Conservation (phyloP, 371 early-diverging fungal species). For the Zopfochytrium polystomum region DNA sequence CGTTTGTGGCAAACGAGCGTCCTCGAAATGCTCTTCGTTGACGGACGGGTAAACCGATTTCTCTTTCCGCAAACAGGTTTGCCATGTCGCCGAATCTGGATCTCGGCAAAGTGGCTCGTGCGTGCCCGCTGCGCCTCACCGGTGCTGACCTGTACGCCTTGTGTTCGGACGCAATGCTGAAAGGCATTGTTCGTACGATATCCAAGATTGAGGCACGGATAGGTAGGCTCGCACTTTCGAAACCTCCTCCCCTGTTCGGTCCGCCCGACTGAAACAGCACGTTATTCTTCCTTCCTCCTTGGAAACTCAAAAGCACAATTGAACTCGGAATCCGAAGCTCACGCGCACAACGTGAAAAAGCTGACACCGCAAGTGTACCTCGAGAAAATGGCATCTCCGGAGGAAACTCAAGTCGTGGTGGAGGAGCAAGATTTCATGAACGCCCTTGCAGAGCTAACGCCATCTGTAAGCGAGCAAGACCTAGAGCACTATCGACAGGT, state of each 20-base stretch:
- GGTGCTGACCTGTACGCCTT: conserved; percentile 98
- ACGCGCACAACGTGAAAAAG: neutral
- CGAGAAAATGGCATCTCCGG: conserved; percentile 67
- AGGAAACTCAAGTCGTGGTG: conserved; percentile 59
- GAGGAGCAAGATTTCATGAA: conserved; percentile 74
- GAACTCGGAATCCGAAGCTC: too few relatives aligned
- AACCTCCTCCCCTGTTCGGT: neutral
- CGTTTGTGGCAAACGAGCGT: too few relatives aligned
- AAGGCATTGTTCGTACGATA: conserved; percentile 80
- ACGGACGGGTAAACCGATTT: too few relatives aligned
- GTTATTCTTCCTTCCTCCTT: too few relatives aligned
- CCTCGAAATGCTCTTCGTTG: too few relatives aligned
- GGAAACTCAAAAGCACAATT: too few relatives aligned
- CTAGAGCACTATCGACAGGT: conserved; percentile 81
- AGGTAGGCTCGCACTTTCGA: conserved; percentile 20
- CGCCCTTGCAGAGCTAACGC: conserved; percentile 81
- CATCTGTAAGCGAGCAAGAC: conserved; percentile 85
- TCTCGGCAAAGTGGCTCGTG: conserved; percentile 68
- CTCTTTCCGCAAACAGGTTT: too few relatives aligned
- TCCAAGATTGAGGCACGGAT: conserved; percentile 71
- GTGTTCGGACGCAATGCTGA: conserved; percentile 94
- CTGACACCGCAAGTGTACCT: conserved; percentile 62
- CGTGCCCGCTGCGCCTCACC: conserved; percentile 87
- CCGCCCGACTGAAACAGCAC: too few relatives aligned
- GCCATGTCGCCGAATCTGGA: conserved; percentile 73